Percentiles rank a stretch among this genome's conserved stretches.
Evolutionary conservation across 768 basidiomycete genomes (phyloP).

Genomic region (Imleria badia): DNA sequence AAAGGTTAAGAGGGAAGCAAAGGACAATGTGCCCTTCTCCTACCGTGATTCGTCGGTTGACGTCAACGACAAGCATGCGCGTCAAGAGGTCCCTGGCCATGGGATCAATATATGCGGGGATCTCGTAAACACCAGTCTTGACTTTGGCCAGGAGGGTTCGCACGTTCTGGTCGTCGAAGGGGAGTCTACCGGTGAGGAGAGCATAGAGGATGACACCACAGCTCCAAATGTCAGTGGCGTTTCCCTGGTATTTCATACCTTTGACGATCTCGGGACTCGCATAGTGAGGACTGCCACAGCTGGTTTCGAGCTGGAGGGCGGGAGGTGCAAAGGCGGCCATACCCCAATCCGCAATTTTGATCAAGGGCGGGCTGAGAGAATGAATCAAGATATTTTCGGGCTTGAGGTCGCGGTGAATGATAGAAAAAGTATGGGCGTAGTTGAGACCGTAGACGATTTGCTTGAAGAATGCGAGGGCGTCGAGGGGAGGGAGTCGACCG

Average conservation of each 20-base stretch:
- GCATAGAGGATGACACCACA: slow-evolving; percentile 93
- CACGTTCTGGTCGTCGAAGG: slow-evolving; percentile 92
- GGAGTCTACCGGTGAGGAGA: slow-evolving; percentile 84
- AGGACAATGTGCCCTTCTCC: slow-evolving; percentile 19
- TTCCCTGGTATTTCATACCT: slow-evolving; percentile 84
- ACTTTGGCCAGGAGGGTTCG: slow-evolving; percentile 79
- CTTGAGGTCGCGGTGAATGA: slow-evolving; percentile 97
- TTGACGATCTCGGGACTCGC: slow-evolving; percentile 96
- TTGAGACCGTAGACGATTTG: slow-evolving; percentile 94
- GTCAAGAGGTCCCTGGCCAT: slow-evolving; percentile 80
- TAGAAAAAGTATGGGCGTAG: slow-evolving; percentile 97
- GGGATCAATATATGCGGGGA: slow-evolving; percentile 80
- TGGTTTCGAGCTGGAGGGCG: slow-evolving; percentile 83
- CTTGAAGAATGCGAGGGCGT: slow-evolving; percentile 91
- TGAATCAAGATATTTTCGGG: slow-evolving; percentile 96
- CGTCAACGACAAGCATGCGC: slow-evolving; percentile 89
- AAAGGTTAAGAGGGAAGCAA: slow-evolving; percentile 3
- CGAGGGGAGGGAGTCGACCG: slow-evolving; percentile 73
- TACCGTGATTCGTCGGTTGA: slow-evolving; percentile 76
- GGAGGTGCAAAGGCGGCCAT: slow-evolving; percentile 96
- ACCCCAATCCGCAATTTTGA: slow-evolving; percentile 98
- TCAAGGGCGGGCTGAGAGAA: slow-evolving; percentile 70
- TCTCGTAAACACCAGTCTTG: slow-evolving; percentile 79
- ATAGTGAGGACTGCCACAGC: slow-evolving; percentile 96
- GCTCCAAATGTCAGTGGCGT: slow-evolving; percentile 94